Conservation (phyloP, 129 eudicot genomes). For the Centrapalus pauciflorus region DNA sequence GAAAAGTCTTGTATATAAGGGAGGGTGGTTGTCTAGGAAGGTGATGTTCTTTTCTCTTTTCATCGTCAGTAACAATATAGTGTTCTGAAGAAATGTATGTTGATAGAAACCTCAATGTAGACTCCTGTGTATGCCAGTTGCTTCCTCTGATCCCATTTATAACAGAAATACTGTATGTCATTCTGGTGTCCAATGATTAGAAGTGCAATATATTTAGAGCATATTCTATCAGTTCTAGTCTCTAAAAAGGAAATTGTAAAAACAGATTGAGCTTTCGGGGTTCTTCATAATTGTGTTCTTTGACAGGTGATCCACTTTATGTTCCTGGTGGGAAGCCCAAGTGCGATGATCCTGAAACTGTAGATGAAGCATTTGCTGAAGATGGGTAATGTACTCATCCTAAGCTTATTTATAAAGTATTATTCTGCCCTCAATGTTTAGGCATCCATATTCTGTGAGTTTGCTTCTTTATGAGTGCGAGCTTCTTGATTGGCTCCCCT, state of each 20-base stretch:
- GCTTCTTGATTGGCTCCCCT: background rate
- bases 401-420: background rate
- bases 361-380: conserved; percentile 69
- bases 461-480: background rate
- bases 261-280: background rate
- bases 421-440: background rate
- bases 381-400: conserved; percentile 59
- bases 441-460: background rate
- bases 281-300: background rate
- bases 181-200: background rate
- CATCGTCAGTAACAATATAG: no score
- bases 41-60: no score
- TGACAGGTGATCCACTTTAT: conserved; percentile 89
- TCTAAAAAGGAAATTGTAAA: background rate
- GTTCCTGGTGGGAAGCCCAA: conserved; percentile 72
- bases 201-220: background rate
- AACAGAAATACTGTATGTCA: background rate
- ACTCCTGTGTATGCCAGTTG: background rate
- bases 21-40: no score
- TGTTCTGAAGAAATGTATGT: no score
- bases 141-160: background rate
- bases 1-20: no score
- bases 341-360: conserved; percentile 35
- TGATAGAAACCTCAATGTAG: no score
- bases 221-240: no score